These are phyloP conservation scores for Poronia punctata DNA, from an alignment of 495 filamentous ascomycete genomes.

Conservation along the genomic window DNA sequence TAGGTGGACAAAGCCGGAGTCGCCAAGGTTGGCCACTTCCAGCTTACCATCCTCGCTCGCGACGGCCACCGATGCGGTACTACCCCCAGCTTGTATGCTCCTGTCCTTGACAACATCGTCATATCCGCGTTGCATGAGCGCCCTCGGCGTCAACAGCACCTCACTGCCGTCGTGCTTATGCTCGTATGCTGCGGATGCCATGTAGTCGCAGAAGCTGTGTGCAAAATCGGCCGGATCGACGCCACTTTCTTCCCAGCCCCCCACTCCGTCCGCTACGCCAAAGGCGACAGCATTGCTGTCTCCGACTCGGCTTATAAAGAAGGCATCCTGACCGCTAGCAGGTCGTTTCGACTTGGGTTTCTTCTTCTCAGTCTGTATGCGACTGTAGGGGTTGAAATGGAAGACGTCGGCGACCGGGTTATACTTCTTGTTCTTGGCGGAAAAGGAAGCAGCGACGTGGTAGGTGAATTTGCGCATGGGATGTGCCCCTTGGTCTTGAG, in stretches of 20 bases:
- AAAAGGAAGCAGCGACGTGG: constrained; percentile 60
- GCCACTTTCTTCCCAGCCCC: constrained; percentile 85
- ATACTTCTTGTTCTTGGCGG: constrained; percentile 71
- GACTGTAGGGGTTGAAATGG: constrained; percentile 63
- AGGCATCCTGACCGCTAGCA: constrained; percentile 88
- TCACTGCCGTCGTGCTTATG: constrained; percentile 25
- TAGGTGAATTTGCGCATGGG: constrained; percentile 46
- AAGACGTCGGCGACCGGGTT: constrained; percentile 64
- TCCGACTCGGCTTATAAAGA: constrained; percentile 73
- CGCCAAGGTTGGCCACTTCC: constrained; percentile 90
- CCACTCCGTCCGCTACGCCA: constrained; percentile 89
- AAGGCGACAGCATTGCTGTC: constrained; percentile 60
- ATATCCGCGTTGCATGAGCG: constrained; percentile 78
- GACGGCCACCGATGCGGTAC: constrained; percentile 81
- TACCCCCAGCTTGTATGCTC: constrained; percentile 71
- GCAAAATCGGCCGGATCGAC: constrained; percentile 94
- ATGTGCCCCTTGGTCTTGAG: constrained; percentile 9
- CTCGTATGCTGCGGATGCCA: constrained; percentile 64
- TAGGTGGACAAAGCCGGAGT: constrained; percentile 89
- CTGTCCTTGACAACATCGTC: constrained; percentile 68
- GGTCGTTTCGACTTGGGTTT: constrained; percentile 52
- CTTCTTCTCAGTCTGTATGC: constrained; percentile 45
- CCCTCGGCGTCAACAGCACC: constrained; percentile 50
- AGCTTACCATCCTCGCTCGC: constrained; percentile 61
- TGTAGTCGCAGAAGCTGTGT: constrained; percentile 87